Evolutionary conservation across 106 monocot species (phyloP), one percentile per base, ranked within the genome.

Genomic region (Allium fistulosum): DNA sequence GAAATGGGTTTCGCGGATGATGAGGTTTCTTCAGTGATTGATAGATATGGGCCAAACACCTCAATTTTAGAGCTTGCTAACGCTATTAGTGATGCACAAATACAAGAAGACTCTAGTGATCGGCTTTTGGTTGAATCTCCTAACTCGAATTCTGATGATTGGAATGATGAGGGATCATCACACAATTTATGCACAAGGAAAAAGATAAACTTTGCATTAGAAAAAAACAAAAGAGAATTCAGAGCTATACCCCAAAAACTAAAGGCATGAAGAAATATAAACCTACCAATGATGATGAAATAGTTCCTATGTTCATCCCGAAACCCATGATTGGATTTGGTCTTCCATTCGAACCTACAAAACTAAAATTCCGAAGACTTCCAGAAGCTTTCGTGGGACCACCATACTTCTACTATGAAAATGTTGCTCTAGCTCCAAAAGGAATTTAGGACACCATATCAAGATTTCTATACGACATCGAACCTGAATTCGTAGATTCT

Each of bases 151-250:
- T 1, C 8, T 61, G 22, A 26, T 8, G 60, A 61, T 7, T 9
- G 15, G 9, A 27, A 26, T 22, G 60, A 60, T 60, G 22, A 45
- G 10, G 62, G 46, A 46, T 27, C 46, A 28, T 46, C 9, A 9
- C 46, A 62, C 45, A 62, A 4, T 37, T 37, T 11, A 27, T 45
- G 46, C 15, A 62, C 27, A 11, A 15, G 10, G 37, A 62, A 62
- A 14, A 62, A 62, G 27, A 62, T 11, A 28, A 37, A 7, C 27
- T 62, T 46, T 10, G 62, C 27, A 62, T 62, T 11, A 37, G 27
- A 62, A 15, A 62, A 62, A 62, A 46, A 62, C n/a, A 45, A 27
- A 62, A 62, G 62, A 62, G 62, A 62, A 62, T 62, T 14, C 62
- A 9, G 3, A 45, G 10, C 4, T 62, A 45, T 10, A 28, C 13